phyloP scores from a whole-genome alignment of 202 grass and related monocot species.

The Brachypodium distachyon region DNA sequence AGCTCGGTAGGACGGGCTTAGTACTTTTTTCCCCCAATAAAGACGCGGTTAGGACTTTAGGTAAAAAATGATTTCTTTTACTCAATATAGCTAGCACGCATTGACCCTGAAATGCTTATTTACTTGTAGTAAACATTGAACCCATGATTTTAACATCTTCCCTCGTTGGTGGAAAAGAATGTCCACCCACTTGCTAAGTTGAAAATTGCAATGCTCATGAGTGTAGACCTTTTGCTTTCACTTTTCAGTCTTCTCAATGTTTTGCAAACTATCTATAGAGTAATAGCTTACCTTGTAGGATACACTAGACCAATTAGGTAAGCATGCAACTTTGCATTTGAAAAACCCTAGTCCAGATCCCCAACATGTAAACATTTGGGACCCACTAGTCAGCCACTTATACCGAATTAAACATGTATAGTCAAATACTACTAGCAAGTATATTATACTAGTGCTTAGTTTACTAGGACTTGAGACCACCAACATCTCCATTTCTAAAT shows the following conservation, averaged over 20 bases:
- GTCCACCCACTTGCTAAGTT: conserved; percentile 32
- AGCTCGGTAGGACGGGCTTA: too few relatives aligned
- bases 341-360: too few relatives aligned
- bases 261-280: neutral
- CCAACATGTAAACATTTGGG: too few relatives aligned
- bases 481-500: conserved; percentile 17
- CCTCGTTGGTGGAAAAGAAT: neutral
- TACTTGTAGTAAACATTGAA: neutral
- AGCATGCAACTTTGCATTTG: neutral
- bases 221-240: neutral
- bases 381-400: neutral
- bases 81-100: neutral
- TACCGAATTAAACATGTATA: neutral
- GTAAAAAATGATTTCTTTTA: neutral
- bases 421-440: neutral
- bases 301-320: neutral
- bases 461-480: neutral
- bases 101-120: neutral
- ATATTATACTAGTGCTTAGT: neutral
- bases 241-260: neutral
- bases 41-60: neutral
- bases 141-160: conserved; percentile 10
- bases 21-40: too few relatives aligned
- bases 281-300: neutral
- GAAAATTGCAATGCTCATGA: neutral